Percentiles rank a stretch among this genome's conserved stretches.
Evolutionary conservation across 129 eudicot genomes (phyloP).

Genomic region (Flaveria linearis): DNA sequence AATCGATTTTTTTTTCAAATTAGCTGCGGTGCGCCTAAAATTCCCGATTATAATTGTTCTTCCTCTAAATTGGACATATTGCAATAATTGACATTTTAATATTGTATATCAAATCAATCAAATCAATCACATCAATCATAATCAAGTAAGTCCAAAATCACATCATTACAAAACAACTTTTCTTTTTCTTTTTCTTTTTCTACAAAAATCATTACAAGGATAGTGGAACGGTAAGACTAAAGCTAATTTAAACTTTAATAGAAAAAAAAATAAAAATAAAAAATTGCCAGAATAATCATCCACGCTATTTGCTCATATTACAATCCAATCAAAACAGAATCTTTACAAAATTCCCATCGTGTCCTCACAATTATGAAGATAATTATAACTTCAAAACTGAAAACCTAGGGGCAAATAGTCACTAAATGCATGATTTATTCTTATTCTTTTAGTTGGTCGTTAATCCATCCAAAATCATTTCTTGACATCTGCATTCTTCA

Average conservation of each 20-base stretch:
- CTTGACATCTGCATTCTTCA: conserved; percentile 70
- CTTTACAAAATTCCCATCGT: conserved; percentile 30
- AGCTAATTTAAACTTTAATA: neutral
- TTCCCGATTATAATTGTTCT: no score
- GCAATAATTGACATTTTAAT: conserved; percentile 1
- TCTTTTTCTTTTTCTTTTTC: conserved; percentile 25
- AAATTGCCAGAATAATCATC: neutral
- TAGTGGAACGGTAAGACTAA: conserved; percentile 36
- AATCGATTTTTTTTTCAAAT: no score
- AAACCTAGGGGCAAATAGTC: conserved; percentile 24
- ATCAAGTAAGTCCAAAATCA: conserved; percentile 16
- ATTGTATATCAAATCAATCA: neutral
- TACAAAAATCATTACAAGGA: conserved; percentile 40
- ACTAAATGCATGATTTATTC: neutral
- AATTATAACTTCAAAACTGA: neutral
- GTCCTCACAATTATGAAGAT: conserved; percentile 17
- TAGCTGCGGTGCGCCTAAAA: no score
- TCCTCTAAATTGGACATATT: neutral
- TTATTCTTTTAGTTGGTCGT: conserved; percentile 33
- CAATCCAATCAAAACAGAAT: conserved; percentile 24
- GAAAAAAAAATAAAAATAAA: neutral
- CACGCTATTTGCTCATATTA: conserved; percentile 15
- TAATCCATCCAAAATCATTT: conserved; percentile 57
- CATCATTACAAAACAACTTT: conserved; percentile 27
- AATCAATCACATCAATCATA: neutral